Evolutionary conservation across 192 early-diverging fungal genomes (phyloP).

Genomic region (Kappamyces sp.): DNA sequence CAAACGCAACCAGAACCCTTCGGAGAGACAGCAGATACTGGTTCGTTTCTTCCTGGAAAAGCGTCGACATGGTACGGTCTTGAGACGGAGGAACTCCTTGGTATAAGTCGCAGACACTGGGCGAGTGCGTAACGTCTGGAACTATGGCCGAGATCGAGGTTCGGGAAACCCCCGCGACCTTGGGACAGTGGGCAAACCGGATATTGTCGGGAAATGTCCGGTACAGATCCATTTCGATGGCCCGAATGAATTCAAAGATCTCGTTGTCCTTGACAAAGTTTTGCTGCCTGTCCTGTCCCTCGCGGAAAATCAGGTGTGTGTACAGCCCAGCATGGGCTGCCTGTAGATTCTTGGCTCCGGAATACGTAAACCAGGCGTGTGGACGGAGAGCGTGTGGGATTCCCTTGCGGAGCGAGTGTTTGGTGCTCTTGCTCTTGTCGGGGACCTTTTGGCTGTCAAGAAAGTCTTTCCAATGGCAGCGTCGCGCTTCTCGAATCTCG

Average conservation of each 20-base stretch:
- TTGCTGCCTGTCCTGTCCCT: slow-evolving; percentile 26
- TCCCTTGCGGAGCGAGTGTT: slow-evolving; percentile 72
- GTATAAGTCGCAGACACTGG: background rate
- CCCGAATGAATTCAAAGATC: slow-evolving; percentile 53
- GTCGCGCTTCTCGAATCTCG: background rate
- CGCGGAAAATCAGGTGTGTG: slow-evolving; percentile 37
- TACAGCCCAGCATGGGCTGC: slow-evolving; percentile 54
- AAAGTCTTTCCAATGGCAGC: slow-evolving; percentile 13
- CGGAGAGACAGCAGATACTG: slow-evolving; percentile 50
- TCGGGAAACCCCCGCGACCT: background rate
- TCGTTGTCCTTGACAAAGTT: slow-evolving; percentile 46
- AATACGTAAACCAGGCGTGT: slow-evolving; percentile 65
- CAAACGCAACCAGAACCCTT: slow-evolving; percentile 66
- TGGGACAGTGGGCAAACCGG: slow-evolving; percentile 50
- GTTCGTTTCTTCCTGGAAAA: slow-evolving; percentile 12
- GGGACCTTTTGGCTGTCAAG: slow-evolving; percentile 3
- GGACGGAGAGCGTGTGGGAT: slow-evolving; percentile 66
- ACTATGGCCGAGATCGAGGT: slow-evolving; percentile 3
- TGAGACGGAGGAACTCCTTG: slow-evolving; percentile 5
- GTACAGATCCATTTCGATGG: slow-evolving; percentile 69
- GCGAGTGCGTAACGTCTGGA: slow-evolving; percentile 1
- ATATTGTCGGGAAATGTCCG: slow-evolving; percentile 75
- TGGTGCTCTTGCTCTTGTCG: slow-evolving; percentile 38
- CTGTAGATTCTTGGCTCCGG: slow-evolving; percentile 58
- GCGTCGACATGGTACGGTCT: background rate